A percentile compares a stretch with the other conserved stretches of the same genome.
Evolutionary conservation across 208 protist genomes (phyloP).

Genomic region (Acanthamoeba royreba): DNA sequence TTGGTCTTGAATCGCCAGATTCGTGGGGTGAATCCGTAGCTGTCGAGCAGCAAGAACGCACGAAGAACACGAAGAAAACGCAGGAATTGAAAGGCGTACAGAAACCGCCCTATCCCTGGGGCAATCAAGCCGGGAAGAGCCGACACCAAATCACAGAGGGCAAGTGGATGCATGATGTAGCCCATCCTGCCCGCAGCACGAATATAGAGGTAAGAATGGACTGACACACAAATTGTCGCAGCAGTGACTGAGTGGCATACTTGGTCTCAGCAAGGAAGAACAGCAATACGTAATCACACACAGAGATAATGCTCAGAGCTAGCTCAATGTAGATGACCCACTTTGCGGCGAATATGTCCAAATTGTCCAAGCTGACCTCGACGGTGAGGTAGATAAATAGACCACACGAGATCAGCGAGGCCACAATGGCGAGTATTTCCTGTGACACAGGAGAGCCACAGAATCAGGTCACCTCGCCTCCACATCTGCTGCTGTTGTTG

Average conservation of each 20-base stretch:
- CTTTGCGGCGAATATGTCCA: neutral
- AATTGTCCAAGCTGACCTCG: neutral
- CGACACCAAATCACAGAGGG: neutral
- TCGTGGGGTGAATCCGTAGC: neutral
- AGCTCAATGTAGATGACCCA: constrained; percentile 23
- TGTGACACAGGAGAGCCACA: neutral
- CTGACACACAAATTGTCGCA: neutral
- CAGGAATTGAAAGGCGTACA: constrained; percentile 29
- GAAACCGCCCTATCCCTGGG: neutral
- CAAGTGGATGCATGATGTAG: neutral
- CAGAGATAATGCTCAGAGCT: neutral
- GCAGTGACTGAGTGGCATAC: neutral
- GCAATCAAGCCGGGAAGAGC: neutral
- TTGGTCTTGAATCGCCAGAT: neutral
- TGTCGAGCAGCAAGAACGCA: neutral
- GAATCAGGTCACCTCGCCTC: too few species aligned
- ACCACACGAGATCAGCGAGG: neutral
- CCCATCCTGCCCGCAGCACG: neutral
- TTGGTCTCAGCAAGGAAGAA: constrained; percentile 4
- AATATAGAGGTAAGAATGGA: neutral
- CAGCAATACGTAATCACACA: neutral
- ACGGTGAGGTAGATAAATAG: constrained; percentile 16
- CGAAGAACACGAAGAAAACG: neutral
- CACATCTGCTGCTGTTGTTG: too few species aligned
- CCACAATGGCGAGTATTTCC: neutral